A percentile compares a stretch with the other conserved stretches of the same genome.
Evolutionary conservation across 805 yeast genomes (phyloP).

Genomic region (Wilhelminamyces savonicus): DNA sequence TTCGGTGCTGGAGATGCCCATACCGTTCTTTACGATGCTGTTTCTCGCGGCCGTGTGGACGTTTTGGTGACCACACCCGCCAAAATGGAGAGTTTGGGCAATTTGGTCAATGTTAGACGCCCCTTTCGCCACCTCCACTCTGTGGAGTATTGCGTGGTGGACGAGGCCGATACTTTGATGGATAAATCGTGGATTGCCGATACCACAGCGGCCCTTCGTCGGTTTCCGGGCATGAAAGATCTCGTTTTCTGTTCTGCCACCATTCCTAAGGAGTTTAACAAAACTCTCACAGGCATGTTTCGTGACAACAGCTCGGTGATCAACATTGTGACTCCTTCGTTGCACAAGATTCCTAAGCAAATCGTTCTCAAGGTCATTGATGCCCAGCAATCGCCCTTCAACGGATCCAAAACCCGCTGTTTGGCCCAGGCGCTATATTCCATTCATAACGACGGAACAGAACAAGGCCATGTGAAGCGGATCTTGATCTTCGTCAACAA

Average conservation of each 20-base stretch:
- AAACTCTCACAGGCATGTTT: conserved; percentile 51
- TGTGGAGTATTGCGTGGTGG: conserved; percentile 64
- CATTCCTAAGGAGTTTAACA: conserved; percentile 71
- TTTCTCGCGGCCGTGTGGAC: conserved; percentile 50
- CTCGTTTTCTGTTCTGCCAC: conserved; percentile 86
- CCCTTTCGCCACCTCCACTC: conserved; percentile 34
- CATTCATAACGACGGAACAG: conserved; percentile 77
- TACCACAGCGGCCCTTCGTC: conserved; percentile 51
- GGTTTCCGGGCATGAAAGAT: conserved; percentile 49
- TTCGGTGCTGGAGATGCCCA: conserved; percentile 63
- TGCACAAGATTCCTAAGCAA: conserved; percentile 78
- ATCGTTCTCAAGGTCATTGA: conserved; percentile 72
- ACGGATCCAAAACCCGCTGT: conserved; percentile 78
- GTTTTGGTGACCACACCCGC: conserved; percentile 83
- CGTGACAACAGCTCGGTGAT: conserved; percentile 48
- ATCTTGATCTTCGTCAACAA: conserved; percentile 81
- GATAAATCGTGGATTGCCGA: conserved; percentile 71
- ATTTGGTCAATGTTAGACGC: conserved; percentile 21
- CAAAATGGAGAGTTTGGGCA: conserved; percentile 44
- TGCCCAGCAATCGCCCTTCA: conserved; percentile 71
- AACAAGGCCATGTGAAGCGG: conserved; percentile 67
- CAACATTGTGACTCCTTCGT: conserved; percentile 68
- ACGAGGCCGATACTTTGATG: conserved; percentile 91
- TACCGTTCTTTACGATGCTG: conserved; percentile 41
- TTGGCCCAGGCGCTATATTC: conserved; percentile 85